Evolutionary conservation across 257 asterid species (phyloP), one percentile per base, ranked within the genome.

Genomic region (Solanum piurae): DNA sequence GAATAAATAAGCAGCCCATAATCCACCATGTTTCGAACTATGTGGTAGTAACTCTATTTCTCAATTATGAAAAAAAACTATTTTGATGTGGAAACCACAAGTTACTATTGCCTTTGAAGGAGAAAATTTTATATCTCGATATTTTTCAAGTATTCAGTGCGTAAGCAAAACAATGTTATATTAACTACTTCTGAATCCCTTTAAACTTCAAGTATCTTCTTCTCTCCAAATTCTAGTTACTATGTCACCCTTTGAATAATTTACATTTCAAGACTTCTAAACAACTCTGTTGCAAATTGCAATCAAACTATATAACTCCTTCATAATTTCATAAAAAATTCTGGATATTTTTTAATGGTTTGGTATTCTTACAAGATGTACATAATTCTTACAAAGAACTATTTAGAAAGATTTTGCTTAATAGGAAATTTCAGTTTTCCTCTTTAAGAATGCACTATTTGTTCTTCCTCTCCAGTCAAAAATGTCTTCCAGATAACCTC

Each of bases 401-500:
- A 64, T 64, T 64, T 64, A n/a, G 4, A 29, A 29, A 12, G 37
- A 68, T 27, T 76, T 40, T 38, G 9, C 83, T 23, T 38, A 36
- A 72, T 14, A 21, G 49, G 23, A 36, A 83, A 23, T 6, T 9
- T n/a, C 38, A 62, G 42, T 52, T n/a, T 80, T 46, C 68, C 37
- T 9, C 27, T 46, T 29, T 46, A 80, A 29, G 68, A 80, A 18
- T 80, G 66, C 68, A 46, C 29, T 16, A 9, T 80, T n/a, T 10
- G 79, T 74, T 88, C 86, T 87, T 89, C 83, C 72, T 89, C 88
- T 71, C 91, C 91, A 0, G 9, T 38, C 75, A 93, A 86, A 84
- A 95, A 93, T n/a, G 92, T 16, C 86, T 31, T 91, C 64, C 91
- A 88, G 85, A 94, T 91, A 72, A 90, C 92, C 77, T 92, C 93